Evolutionary conservation across 805 yeast species (phyloP), one percentile per base, ranked within the genome.

Genomic region (Candida odintsovae): DNA sequence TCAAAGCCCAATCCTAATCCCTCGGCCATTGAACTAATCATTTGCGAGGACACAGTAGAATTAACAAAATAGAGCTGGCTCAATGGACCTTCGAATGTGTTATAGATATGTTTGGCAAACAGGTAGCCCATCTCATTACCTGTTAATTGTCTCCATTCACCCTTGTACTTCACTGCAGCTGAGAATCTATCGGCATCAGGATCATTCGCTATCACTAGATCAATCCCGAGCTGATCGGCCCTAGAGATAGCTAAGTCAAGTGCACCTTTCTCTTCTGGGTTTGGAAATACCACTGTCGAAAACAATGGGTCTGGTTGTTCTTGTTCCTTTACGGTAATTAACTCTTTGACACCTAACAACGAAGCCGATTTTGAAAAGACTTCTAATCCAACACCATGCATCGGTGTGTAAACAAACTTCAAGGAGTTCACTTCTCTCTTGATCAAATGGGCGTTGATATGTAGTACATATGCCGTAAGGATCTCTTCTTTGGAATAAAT

Each of bases 141-240:
- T 0, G 90, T 83, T 44, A 92, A 67, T 63, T 90, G 97, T 46
- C 64, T 68, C 95, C 96, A 90, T 15, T 57, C 48, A 54, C 57
- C 48, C 4, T 52, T 46, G n/a, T 39, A 44, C 52, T 77, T 80
- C 18, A 86, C 75, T 0, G 96, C 96, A 10, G 78, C 85, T 8
- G 94, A 83, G 59, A 92, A 92, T 49, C 99, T 72, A 63, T 92
- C 99, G 0, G 98, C 99, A 65, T 92, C 99, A 0, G 99, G 99
- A 60, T 92, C 99, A 63, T 85, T 92, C 1, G 97, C 96, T 2
- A 92, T 57, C 2, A 92, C 92, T 26, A 89, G 61, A 3, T 67
- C 61, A 21, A 75, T 63, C 2, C 66, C 61, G 1, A 52, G 44
- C 6, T 57, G 55, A 37, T 86, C 81, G 0, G 96, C 97, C 3